Evolutionary conservation across 2,329 filamentous ascomycete species (phyloP).

Genomic region (Fusarium heterosporum): DNA sequence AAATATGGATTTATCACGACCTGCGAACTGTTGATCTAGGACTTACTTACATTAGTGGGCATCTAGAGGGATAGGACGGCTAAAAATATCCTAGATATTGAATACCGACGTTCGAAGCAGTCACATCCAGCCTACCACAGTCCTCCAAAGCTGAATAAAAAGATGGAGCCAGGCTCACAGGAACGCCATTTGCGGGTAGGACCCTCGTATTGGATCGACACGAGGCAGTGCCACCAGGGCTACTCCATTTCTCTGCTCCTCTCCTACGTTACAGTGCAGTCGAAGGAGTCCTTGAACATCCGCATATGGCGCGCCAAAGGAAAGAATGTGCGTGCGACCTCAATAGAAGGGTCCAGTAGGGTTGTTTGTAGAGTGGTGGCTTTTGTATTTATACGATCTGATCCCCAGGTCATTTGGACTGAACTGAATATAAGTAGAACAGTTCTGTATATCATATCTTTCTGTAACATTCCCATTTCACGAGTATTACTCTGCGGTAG

Average conservation of each 20-base stretch:
- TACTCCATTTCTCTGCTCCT: slow-evolving; percentile 26
- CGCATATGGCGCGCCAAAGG: slow-evolving; percentile 10
- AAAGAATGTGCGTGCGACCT: slow-evolving; percentile 14
- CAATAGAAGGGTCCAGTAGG: slow-evolving; percentile 1
- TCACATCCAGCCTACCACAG: slow-evolving; percentile 18
- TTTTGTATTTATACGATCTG: slow-evolving; percentile 28
- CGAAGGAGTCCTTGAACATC: slow-evolving; percentile 19
- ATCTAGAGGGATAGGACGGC: neutral
- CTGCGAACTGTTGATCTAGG: neutral
- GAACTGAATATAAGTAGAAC: slow-evolving; percentile 5
- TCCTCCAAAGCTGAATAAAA: slow-evolving; percentile 14
- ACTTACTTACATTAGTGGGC: neutral
- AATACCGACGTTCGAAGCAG: slow-evolving; percentile 28
- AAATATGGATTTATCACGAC: slow-evolving; percentile 1
- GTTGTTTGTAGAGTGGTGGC: slow-evolving; percentile 1
- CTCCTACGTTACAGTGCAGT: slow-evolving; percentile 25
- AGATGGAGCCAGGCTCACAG: slow-evolving; percentile 29
- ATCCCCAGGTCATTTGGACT: slow-evolving; percentile 18
- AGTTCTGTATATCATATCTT: slow-evolving; percentile 11
- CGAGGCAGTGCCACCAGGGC: slow-evolving; percentile 35
- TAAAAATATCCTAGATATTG: slow-evolving; percentile 28
- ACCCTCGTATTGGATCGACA: slow-evolving; percentile 39
- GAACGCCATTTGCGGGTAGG: slow-evolving; percentile 33
- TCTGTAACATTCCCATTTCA: slow-evolving; percentile 7
- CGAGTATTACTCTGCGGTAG: slow-evolving; percentile 1